Evolutionary conservation across 495 filamentous ascomycete genomes (phyloP), one percentile per base, ranked within the genome.

Genomic region (Mytilinidion resinicola): DNA sequence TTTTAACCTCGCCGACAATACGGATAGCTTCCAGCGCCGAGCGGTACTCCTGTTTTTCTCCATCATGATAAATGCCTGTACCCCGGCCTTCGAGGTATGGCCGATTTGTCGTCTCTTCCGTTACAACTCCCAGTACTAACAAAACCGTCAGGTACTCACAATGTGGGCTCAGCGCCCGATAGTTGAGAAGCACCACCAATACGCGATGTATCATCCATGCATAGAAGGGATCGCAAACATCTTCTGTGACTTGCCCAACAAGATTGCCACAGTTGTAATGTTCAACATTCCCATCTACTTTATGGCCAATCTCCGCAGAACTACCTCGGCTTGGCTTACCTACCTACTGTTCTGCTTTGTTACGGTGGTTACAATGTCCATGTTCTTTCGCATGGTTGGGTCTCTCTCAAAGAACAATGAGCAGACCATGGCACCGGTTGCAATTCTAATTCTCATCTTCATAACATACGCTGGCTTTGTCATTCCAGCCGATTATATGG

Each of bases 141-240:
- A 11, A 15, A 4, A 7, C 37, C 5, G 5, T 9, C 19, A 59
- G 56, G 56, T 53, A 21, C 38, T 59, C 37, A 17, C 37, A n/a
- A 53, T 59, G 33, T 59, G 56, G 56, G 36, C 14, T 7, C 56
- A 59, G 21, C 48, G 56, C 9, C 56, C 56, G 11, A 59, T 59
- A 34, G 49, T 53, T 8, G 56, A 59, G 41, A 59, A 59, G 33
- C 56, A 59, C 50, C 37, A 53, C 17, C 56, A 47, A 19, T 59
- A 59, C 56, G 51, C 56, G 21, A 53, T 53, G 9, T 59, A 59
- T 37, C 56, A 19, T 1, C 56, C 49, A 1, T 53, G 44, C 17
- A 39, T 50, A 11, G 56, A 59, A 15, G 33, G 4, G 12, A 53
- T 52, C 48, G 49, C 56, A 10, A 33, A 48, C 6, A 4, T 43